Conservation (phyloP, 345 rosid species). For the Anacardium occidentale region DNA sequence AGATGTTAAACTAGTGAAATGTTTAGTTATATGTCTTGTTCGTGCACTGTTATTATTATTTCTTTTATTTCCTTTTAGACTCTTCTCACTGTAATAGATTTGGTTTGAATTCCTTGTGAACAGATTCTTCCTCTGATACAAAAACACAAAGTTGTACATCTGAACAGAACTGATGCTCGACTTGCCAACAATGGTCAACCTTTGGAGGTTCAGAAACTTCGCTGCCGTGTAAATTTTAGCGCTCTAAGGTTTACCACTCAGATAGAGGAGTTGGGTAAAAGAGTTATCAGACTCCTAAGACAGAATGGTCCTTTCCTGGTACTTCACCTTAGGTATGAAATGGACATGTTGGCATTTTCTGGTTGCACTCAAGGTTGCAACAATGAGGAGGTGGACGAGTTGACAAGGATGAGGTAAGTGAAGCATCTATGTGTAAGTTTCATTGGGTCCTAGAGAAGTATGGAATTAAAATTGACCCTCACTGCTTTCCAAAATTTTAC, state of each 20-base stretch:
- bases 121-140: slow-evolving; percentile 92
- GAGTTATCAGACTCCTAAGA: slow-evolving; percentile 70
- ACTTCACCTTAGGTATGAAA: slow-evolving; percentile 94
- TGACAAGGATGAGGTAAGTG: slow-evolving; percentile 90
- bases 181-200: slow-evolving; percentile 83
- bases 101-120: not conserved
- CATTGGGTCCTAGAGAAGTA: slow-evolving; percentile 5
- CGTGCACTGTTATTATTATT: not conserved
- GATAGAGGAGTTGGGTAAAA: slow-evolving; percentile 89
- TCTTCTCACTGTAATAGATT: not conserved
- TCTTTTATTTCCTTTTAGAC: not conserved
- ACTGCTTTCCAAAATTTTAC: not conserved
- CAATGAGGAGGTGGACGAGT: slow-evolving; percentile 81
- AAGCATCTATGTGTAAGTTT: not conserved
- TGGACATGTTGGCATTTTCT: slow-evolving; percentile 99
- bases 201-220: slow-evolving; percentile 78
- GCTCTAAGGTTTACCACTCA: slow-evolving; percentile 87
- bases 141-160: slow-evolving; percentile 81
- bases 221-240: slow-evolving; percentile 87
- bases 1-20: not conserved
- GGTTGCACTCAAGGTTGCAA: slow-evolving; percentile 96
- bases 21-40: not conserved
- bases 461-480: slow-evolving; percentile 9
- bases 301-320: slow-evolving; percentile 87
- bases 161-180: slow-evolving; percentile 89